Evolutionary conservation across 176 grass and related monocot genomes (phyloP), one percentile per base, ranked within the genome.

Genomic region (Musa beccarii): DNA sequence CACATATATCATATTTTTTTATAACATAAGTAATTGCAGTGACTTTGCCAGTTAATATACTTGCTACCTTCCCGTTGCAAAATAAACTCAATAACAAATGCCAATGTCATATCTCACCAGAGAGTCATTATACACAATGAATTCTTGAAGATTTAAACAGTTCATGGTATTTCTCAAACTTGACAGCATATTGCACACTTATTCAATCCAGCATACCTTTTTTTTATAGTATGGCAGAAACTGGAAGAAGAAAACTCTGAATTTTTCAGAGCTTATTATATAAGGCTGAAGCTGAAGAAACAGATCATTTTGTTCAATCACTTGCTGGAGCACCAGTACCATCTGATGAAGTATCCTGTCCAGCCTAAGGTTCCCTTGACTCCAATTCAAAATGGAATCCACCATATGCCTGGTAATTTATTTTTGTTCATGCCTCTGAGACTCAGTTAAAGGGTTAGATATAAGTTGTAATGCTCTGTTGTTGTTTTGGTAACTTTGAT

Each of bases 291-390:
- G 89, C 79, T 98, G 84, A 98, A 93, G 85, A 91, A 80, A 71
- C 94, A 98, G 75, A 98, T 98, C 75, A 84, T 93, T 77, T 68
- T 98, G 86, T 93, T 98, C 79, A 98, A 98, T 82, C 82, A 98
- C 82, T 89, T 98, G 78, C 82, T 98, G 65, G 88, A 91, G 67
- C 88, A 93, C 78, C 94, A 98, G 67, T 93, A 89, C 81, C 85
- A 93, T 86, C 84, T 98, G 53, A 98, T 91, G 94, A 91, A 98
- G 78, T 93, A 89, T 78, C 86, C 84, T 59, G 82, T 84, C 22
- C 88, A 86, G 67, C 80, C 81, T 19, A 98, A 85, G 83, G 84
- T 91, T 49, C 86, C 90, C 43, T 10, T 98, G 79, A 80, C 78
- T 74, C 88, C 86, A 55, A 89, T 98, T 16, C 94, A 98, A 82